Base-by-base conservation (phyloP, 2,329 filamentous ascomycete species). In the Colletotrichum sp. region DNA sequence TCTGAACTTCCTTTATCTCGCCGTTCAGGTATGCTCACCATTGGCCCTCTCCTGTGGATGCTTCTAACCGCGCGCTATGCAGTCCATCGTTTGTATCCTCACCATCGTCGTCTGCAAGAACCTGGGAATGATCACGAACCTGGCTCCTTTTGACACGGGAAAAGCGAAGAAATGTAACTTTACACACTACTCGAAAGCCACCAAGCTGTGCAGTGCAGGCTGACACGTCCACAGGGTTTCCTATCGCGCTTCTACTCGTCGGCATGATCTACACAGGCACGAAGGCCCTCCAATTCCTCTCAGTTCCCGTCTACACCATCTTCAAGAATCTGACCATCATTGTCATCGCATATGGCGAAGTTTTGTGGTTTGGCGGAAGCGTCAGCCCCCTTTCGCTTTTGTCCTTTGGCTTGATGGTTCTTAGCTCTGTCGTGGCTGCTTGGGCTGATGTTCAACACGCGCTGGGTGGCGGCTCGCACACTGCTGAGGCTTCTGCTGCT, bases 271-370 rank as follows among this genome's bases (percentile, higher is more conserved):
- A 99, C 88, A 99, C 97, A 71, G 93, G 95, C 82, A 97, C 95
- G 82, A 98, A 98, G 89, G 96, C 97, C 24, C 92, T 99, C 62
- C 96, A 98, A 87, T 99, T 93, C 87, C 94, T 99, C 77, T 98
- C 96, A 36, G 98, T 99, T 72, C 97, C 97, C 28, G 97, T 99
- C 30, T 99, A 99, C 88, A 99, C 97, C 72, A 99, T 99, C 85
- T 99, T 99, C 91, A 99, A 99, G 91, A 99, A 99, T 88, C 87
- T 99, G 89, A 99, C 97, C 77, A 99, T 98, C 85, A 99, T 99
- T 82, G 93, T 99, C 79, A 99, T 99, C 82, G 97, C 97, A 72
- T 99, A 99, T 80, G 97, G 97, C 80, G 97, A 99, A 87, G 96
- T 99, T 34, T 91, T 99, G 69, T 99, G 96, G 96, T 99, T 99